phyloP scores from a whole-genome alignment of 192 early-diverging fungal species.

The Gamsiella multidivaricata region DNA sequence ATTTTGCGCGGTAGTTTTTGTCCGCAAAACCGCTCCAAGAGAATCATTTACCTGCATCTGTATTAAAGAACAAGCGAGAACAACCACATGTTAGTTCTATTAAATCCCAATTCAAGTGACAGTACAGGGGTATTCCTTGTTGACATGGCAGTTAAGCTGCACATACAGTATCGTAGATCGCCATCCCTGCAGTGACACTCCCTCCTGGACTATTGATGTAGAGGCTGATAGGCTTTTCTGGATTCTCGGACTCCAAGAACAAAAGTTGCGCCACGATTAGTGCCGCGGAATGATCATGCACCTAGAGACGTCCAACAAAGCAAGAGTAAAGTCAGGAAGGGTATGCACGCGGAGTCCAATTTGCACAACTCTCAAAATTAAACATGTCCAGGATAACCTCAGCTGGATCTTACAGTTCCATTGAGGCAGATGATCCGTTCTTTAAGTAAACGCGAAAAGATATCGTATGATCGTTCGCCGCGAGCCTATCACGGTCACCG shows the following conservation, averaged over 20 bases:
- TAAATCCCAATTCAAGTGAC: no score
- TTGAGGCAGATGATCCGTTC: slow-evolving; percentile 98
- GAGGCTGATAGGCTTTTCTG: slow-evolving; percentile 91
- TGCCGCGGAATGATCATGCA: slow-evolving; percentile 85
- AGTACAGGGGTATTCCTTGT: no score
- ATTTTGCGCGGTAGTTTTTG: no score
- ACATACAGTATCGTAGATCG: slow-evolving; percentile 88
- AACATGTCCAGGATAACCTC: not conserved
- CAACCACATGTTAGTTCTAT: no score
- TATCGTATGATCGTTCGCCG: slow-evolving; percentile 97
- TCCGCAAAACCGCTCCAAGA: no score
- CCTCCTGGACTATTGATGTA: slow-evolving; percentile 99
- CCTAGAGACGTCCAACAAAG: slow-evolving; percentile 29
- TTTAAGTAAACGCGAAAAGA: slow-evolving; percentile 95
- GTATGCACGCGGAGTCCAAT: no score
- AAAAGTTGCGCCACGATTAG: slow-evolving; percentile 95
- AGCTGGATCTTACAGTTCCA: slow-evolving; percentile 58
- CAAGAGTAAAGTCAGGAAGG: not conserved
- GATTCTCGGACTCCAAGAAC: slow-evolving; percentile 94
- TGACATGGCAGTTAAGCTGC: no score
- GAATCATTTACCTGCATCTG: no score
- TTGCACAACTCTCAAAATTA: not conserved
- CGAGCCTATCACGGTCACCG: slow-evolving; percentile 57
- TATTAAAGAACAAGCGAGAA: no score
- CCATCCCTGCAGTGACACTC: slow-evolving; percentile 94